Evolutionary conservation across 2,329 filamentous ascomycete species (phyloP).

Genomic region (Ascochyta pisi): DNA sequence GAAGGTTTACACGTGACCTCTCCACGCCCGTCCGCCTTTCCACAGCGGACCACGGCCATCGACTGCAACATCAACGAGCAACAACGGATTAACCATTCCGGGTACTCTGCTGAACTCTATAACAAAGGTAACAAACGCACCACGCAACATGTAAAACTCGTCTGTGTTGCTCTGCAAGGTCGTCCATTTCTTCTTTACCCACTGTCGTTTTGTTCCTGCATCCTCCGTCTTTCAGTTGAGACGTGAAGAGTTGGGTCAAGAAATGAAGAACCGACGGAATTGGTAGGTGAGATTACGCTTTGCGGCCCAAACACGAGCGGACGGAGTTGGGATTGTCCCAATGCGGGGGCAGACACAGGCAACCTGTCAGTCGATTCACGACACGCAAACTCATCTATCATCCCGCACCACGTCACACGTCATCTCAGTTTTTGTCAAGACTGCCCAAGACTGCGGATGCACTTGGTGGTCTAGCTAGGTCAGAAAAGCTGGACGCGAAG

Average conservation of each 20-base stretch:
- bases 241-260: background rate
- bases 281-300: background rate
- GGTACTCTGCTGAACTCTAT: too few species aligned
- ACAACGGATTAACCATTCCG: background rate
- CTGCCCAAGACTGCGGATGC: background rate
- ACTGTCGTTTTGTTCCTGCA: background rate
- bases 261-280: background rate
- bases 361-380: background rate
- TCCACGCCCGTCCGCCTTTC: background rate
- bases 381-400: background rate
- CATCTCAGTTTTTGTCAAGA: background rate
- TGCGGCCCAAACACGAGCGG: conserved; percentile 4
- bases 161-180: too few species aligned
- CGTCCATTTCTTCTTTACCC: background rate
- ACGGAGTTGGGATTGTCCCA: conserved; percentile 7
- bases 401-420: background rate
- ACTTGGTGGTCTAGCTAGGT: too few species aligned
- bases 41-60: background rate
- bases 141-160: too few species aligned
- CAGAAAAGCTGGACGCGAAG: conserved; percentile 2
- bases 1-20: background rate
- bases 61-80: background rate
- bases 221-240: background rate
- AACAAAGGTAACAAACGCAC: background rate
- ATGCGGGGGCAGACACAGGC: conserved; percentile 8